Conservation (phyloP, 2,329 filamentous ascomycete species). For the Monosporascus ibericus region DNA sequence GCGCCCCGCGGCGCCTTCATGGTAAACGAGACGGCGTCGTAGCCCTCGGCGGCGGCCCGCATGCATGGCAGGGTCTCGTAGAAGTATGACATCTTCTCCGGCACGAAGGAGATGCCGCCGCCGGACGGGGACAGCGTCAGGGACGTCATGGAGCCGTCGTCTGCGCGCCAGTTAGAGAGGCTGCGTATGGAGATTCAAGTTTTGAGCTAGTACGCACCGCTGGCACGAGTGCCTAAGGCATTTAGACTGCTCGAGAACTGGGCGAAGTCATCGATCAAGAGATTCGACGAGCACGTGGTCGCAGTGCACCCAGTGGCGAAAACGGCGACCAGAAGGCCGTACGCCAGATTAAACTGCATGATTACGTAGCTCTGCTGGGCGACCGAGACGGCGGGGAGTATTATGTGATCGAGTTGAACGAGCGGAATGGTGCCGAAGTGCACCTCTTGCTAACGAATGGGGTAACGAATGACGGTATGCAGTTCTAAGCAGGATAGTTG, state of each 20-base stretch:
- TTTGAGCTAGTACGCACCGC: slow-evolving; percentile 10
- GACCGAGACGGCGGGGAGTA: too few species aligned
- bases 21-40: slow-evolving; percentile 35
- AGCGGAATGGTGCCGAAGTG: too few species aligned
- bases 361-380: background rate
- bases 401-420: too few species aligned
- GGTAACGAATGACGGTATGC: too few species aligned
- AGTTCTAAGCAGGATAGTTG: too few species aligned
- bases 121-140: slow-evolving; percentile 20
- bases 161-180: slow-evolving; percentile 6
- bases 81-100: slow-evolving; percentile 32
- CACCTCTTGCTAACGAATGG: too few species aligned
- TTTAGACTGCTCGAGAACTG: slow-evolving; percentile 18
- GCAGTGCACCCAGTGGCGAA: background rate
- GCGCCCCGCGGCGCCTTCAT: slow-evolving; percentile 32
- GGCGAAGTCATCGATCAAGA: slow-evolving; percentile 8
- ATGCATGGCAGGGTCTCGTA: slow-evolving; percentile 38
- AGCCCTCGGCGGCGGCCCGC: slow-evolving; percentile 30
- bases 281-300: background rate
- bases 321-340: background rate
- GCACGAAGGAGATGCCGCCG: slow-evolving; percentile 35
- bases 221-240: slow-evolving; percentile 19
- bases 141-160: slow-evolving; percentile 34
- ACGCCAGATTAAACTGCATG: background rate
- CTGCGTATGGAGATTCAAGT: background rate